A percentile compares a stretch with the other conserved stretches of the same genome.
phyloP scores from a whole-genome alignment of 805 yeast genomes.

The Ogataea populi-albae region DNA sequence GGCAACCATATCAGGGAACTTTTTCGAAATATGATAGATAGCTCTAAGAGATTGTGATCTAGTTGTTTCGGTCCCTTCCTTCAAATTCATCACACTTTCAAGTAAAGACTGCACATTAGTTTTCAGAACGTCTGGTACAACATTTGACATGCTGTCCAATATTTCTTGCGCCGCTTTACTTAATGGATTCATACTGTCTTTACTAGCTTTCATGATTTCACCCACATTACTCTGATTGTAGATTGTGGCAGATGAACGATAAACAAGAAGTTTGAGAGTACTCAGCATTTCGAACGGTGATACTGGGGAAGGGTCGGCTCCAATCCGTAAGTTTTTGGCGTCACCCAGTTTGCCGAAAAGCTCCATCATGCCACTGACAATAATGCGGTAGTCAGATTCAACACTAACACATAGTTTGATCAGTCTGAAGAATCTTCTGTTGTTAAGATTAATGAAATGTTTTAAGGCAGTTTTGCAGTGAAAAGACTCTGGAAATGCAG shows the following conservation, averaged over 20 bases:
- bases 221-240: conserved; percentile 66
- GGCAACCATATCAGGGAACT: conserved; percentile 40
- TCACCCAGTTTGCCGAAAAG: conserved; percentile 54
- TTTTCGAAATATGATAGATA: conserved; percentile 53
- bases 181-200: conserved; percentile 32
- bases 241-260: conserved; percentile 57
- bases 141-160: conserved; percentile 55
- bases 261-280: conserved; percentile 55
- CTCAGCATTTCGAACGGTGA: conserved; percentile 48
- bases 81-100: conserved; percentile 15
- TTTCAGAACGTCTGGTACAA: conserved; percentile 62
- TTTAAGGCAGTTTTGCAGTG: conserved; percentile 50
- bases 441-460: conserved; percentile 52
- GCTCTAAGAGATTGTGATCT: conserved; percentile 51
- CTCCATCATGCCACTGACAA: conserved; percentile 63
- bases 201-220: conserved; percentile 47
- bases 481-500: conserved; percentile 49
- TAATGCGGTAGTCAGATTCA: conserved; percentile 57
- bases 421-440: conserved; percentile 56
- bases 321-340: conserved; percentile 41
- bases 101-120: conserved; percentile 54
- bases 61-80: conserved; percentile 3
- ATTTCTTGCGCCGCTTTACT: conserved; percentile 46
- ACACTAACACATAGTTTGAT: conserved; percentile 51
- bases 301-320: conserved; percentile 28